Conservation (phyloP, 768 basidiomycete genomes). For the Ramaria sp. region DNA sequence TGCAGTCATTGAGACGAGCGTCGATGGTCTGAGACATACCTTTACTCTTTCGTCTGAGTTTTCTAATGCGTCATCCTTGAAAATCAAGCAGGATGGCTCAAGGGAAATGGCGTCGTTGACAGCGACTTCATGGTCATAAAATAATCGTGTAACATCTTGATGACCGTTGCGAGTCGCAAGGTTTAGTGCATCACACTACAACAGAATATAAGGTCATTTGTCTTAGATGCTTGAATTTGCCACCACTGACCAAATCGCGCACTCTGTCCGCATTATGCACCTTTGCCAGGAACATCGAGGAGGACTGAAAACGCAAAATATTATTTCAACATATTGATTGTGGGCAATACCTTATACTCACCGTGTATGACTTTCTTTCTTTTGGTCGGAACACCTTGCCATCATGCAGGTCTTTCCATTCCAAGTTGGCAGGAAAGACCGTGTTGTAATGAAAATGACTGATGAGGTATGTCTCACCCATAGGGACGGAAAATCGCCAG, state of each 20-base stretch:
- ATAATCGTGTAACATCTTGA: background rate
- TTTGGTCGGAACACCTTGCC: background rate
- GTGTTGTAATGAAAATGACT: background rate
- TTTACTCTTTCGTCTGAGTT: background rate
- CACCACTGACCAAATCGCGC: background rate
- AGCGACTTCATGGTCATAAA: background rate
- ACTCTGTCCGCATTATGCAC: background rate
- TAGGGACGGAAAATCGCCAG: constrained; percentile 1
- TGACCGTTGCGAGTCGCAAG: background rate
- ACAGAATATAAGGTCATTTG: background rate
- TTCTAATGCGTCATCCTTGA: background rate
- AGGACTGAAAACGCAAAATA: background rate
- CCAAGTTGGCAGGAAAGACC: background rate
- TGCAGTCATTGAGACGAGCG: background rate
- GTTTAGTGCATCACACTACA: background rate
- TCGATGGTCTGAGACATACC: background rate
- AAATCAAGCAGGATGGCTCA: background rate
- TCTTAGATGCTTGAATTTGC: background rate
- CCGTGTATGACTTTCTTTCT: background rate
- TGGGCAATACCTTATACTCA: background rate
- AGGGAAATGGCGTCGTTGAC: background rate
- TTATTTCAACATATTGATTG: background rate
- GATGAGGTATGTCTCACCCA: background rate
- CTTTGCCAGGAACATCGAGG: constrained; percentile 1
- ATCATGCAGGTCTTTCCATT: background rate